phyloP scores from a whole-genome alignment of 2,329 filamentous ascomycete genomes.

The Xylariales sp. region DNA sequence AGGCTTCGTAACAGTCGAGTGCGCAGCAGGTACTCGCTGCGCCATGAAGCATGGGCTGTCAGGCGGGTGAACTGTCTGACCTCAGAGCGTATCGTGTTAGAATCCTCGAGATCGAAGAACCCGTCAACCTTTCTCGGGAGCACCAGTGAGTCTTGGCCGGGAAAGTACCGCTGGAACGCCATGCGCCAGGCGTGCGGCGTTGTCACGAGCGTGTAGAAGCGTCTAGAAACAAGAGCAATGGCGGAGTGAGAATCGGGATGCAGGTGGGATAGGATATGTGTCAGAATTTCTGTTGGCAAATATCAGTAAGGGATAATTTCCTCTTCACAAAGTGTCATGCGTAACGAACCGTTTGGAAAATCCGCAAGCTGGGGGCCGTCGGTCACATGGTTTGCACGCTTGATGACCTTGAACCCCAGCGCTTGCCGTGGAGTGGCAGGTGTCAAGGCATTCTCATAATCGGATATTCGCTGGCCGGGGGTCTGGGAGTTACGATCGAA shows the following conservation, averaged over 20 bases:
- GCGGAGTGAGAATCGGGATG: conserved; percentile 78
- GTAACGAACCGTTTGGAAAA: conserved; percentile 75
- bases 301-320: conserved; percentile 14
- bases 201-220: conserved; percentile 82
- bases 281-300: conserved; percentile 74
- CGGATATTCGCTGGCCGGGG: conserved; percentile 51
- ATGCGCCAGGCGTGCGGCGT: conserved; percentile 92
- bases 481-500: conserved; percentile 22
- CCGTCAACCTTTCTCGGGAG: conserved; percentile 27
- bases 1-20: conserved; percentile 81
- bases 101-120: conserved; percentile 39
- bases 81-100: conserved; percentile 62
- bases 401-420: conserved; percentile 52
- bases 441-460: conserved; percentile 57
- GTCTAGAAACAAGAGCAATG: conserved; percentile 80
- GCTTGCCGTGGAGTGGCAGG: conserved; percentile 41
- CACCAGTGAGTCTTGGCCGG: conserved; percentile 60
- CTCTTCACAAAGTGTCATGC: conserved; percentile 1
- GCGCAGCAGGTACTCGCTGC: conserved; percentile 89
- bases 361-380: conserved; percentile 42
- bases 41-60: conserved; percentile 83
- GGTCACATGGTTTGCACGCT: conserved; percentile 34
- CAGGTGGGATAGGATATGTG: conserved; percentile 85
- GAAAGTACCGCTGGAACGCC: conserved; percentile 88
- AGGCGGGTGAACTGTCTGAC: conserved; percentile 77